Percentiles rank a stretch among this genome's conserved stretches.
These are phyloP conservation scores for Delitschia confertaspora DNA, from an alignment of 495 filamentous ascomycete species.

Conservation along the genomic window DNA sequence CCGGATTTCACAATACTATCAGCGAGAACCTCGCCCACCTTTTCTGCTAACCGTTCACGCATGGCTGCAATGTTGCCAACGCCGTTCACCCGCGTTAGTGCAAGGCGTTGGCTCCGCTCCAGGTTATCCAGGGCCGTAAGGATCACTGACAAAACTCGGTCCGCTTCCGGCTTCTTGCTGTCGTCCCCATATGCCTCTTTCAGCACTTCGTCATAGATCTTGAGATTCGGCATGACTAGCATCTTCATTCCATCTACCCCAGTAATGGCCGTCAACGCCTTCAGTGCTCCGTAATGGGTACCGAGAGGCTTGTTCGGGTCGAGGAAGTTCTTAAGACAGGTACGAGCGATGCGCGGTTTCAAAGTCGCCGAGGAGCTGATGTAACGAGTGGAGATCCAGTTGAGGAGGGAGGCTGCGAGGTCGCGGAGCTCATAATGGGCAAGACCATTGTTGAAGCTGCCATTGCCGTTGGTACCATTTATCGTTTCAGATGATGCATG, in stretches of 20 bases:
- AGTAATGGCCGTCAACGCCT: constrained; percentile 64
- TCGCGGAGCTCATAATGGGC: constrained; percentile 78
- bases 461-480: constrained; percentile 35
- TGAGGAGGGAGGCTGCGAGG: constrained; percentile 68
- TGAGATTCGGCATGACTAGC: constrained; percentile 72
- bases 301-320: constrained; percentile 70
- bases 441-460: constrained; percentile 34
- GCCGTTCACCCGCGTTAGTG: constrained; percentile 26
- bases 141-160: constrained; percentile 30
- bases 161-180: constrained; percentile 29
- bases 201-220: constrained; percentile 63
- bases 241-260: constrained; percentile 70
- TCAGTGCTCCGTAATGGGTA: constrained; percentile 79
- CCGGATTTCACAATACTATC: constrained; percentile 27
- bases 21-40: constrained; percentile 32
- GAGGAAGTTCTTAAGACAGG: constrained; percentile 81
- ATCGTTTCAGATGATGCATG: constrained; percentile 19
- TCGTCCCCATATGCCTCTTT: constrained; percentile 44
- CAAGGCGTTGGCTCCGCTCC: constrained; percentile 11
- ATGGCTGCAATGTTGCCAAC: constrained; percentile 25
- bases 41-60: constrained; percentile 26
- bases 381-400: constrained; percentile 65
- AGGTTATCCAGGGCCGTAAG: constrained; percentile 26
- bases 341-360: constrained; percentile 78
- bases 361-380: constrained; percentile 62